These are phyloP conservation scores for Copromyces sp. DNA, from an alignment of 495 filamentous ascomycete species.

Conservation along the genomic window DNA sequence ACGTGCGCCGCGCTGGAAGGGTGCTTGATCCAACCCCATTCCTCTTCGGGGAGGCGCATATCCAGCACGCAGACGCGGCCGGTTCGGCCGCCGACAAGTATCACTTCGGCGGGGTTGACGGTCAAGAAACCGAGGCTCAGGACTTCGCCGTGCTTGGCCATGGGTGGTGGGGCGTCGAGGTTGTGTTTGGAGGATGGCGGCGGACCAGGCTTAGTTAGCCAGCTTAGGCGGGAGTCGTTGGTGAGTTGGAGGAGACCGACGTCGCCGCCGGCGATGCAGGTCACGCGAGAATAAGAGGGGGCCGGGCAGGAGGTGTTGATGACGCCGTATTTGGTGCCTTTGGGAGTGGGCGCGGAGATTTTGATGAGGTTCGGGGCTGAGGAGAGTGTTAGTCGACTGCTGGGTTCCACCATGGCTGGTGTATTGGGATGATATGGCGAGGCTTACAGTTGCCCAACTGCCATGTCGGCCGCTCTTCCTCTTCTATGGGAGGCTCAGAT, in stretches of 20 bases:
- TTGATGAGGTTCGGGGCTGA: not conserved
- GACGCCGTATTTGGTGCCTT: not conserved
- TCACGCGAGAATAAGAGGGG: constrained; percentile 7
- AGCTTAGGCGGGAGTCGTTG: constrained; percentile 1
- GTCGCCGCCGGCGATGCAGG: constrained; percentile 24
- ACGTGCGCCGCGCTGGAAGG: constrained; percentile 24
- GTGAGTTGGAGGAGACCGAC: constrained; percentile 15
- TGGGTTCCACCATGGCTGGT: not conserved
- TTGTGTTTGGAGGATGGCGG: not conserved
- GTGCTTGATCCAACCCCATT: constrained; percentile 20
- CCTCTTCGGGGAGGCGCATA: constrained; percentile 10
- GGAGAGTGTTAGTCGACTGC: not conserved
- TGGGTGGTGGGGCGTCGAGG: not conserved
- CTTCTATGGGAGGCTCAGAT: not conserved
- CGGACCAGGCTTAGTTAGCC: constrained; percentile 5
- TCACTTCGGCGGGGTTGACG: constrained; percentile 12
- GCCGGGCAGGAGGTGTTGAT: constrained; percentile 11
- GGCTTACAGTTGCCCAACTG: constrained; percentile 2
- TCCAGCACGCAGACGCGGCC: constrained; percentile 24
- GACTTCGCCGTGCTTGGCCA: constrained; percentile 10
- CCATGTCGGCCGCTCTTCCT: constrained; percentile 7
- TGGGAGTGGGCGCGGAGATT: not conserved
- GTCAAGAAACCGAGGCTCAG: constrained; percentile 21
- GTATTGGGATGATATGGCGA: not conserved
- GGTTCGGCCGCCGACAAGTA: constrained; percentile 30